phyloP scores from a whole-genome alignment of 805 yeast genomes.

The Wickerhamiella occidentalis region DNA sequence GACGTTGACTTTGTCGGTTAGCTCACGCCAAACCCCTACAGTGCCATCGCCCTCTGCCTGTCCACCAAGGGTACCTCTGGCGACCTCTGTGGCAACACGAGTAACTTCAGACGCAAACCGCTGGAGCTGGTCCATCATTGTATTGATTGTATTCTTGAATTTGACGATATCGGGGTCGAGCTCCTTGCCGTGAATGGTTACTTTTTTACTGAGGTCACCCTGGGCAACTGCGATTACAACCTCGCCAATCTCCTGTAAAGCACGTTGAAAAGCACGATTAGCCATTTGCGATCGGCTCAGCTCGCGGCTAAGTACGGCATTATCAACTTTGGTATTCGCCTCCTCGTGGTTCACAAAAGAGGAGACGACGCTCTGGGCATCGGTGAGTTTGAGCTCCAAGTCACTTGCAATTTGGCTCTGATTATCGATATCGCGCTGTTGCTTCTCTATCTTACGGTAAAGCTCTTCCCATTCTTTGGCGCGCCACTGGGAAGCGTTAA shows the following conservation, averaged over 20 bases:
- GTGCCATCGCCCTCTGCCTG: slow-evolving; percentile 78
- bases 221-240: slow-evolving; percentile 80
- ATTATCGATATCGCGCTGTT: slow-evolving; percentile 28
- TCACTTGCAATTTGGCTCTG: slow-evolving; percentile 27
- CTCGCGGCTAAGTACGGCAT: slow-evolving; percentile 28
- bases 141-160: slow-evolving; percentile 69
- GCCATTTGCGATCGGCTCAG: slow-evolving; percentile 37
- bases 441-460: slow-evolving; percentile 26
- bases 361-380: slow-evolving; percentile 27
- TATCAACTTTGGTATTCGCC: slow-evolving; percentile 20
- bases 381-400: slow-evolving; percentile 25
- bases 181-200: slow-evolving; percentile 57
- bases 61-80: slow-evolving; percentile 83
- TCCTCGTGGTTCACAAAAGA: slow-evolving; percentile 19
- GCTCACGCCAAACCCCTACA: slow-evolving; percentile 77
- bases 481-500: slow-evolving; percentile 20
- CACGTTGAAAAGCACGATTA: slow-evolving; percentile 55
- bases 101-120: slow-evolving; percentile 73
- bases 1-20: slow-evolving; percentile 77
- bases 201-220: slow-evolving; percentile 78
- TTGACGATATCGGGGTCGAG: slow-evolving; percentile 67
- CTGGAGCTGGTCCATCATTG: slow-evolving; percentile 81
- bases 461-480: slow-evolving; percentile 23
- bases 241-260: slow-evolving; percentile 67
- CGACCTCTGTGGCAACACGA: slow-evolving; percentile 78